Percentiles rank a stretch among this genome's conserved stretches.
These are phyloP conservation scores for Hericium erinaceus DNA, from an alignment of 768 basidiomycete species.

Conservation along the genomic window DNA sequence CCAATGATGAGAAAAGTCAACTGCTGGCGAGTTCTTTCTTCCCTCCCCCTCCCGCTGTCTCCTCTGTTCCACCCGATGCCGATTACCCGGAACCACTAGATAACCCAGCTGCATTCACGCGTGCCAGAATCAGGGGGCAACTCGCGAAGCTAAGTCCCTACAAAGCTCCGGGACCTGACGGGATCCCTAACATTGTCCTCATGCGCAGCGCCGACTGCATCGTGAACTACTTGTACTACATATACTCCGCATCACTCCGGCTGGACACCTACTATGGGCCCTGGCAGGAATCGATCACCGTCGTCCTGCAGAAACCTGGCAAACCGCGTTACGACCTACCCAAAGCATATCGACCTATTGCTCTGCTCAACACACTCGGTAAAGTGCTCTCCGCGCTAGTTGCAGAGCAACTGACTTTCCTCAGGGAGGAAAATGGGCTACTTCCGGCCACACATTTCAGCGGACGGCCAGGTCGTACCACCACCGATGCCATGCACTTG, in stretches of 20 bases:
- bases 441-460: not conserved
- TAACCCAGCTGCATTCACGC: slow-evolving; percentile 8
- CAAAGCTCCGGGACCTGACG: slow-evolving; percentile 25
- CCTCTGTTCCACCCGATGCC: not conserved
- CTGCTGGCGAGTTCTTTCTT: slow-evolving; percentile 23
- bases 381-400: slow-evolving; percentile 12
- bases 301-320: slow-evolving; percentile 14
- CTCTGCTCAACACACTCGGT: slow-evolving; percentile 8
- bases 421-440: not conserved
- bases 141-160: slow-evolving; percentile 23
- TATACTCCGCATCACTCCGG: slow-evolving; percentile 11
- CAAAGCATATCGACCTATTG: slow-evolving; percentile 15
- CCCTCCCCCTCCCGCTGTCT: slow-evolving; percentile 3
- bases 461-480: not conserved
- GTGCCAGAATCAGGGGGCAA: slow-evolving; percentile 18
- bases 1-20: slow-evolving; percentile 11
- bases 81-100: slow-evolving; percentile 19
- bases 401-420: not conserved
- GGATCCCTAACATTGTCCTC: slow-evolving; percentile 25
- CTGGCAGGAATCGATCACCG: slow-evolving; percentile 7
- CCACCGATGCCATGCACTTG: slow-evolving; percentile 3
- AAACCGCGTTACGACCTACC: slow-evolving; percentile 13
- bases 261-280: not conserved
- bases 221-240: slow-evolving; percentile 16
- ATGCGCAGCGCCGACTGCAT: slow-evolving; percentile 18